These are phyloP conservation scores for Chrysoporthe austroafricana DNA, from an alignment of 2,329 filamentous ascomycete species.

Conservation along the genomic window DNA sequence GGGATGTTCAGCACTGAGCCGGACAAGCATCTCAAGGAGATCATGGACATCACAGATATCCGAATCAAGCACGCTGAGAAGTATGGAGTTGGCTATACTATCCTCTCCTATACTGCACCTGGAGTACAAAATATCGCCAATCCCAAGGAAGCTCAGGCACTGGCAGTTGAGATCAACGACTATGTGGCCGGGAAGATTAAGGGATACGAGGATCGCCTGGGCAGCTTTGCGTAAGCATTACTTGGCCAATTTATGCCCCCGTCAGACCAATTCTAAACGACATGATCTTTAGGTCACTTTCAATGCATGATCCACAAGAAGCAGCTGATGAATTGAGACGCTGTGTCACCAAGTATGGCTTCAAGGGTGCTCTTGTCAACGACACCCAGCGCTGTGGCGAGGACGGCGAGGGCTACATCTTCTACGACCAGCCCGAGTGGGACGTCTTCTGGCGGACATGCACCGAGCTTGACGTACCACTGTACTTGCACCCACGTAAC, in stretches of 20 bases:
- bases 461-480: slow-evolving; percentile 39
- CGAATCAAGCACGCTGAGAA: slow-evolving; percentile 50
- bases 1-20: slow-evolving; percentile 61
- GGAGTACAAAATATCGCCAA: slow-evolving; percentile 39
- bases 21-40: slow-evolving; percentile 61
- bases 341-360: slow-evolving; percentile 38
- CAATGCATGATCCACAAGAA: slow-evolving; percentile 38
- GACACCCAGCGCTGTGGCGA: slow-evolving; percentile 36
- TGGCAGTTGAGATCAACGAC: slow-evolving; percentile 39
- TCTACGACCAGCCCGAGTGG: slow-evolving; percentile 39
- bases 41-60: slow-evolving; percentile 45
- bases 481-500: slow-evolving; percentile 42
- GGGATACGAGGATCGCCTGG: slow-evolving; percentile 37
- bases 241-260: not conserved
- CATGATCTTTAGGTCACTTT: slow-evolving; percentile 29
- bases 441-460: slow-evolving; percentile 39
- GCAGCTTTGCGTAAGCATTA: slow-evolving; percentile 34
- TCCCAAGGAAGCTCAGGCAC: slow-evolving; percentile 31
- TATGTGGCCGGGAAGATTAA: slow-evolving; percentile 38
- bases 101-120: slow-evolving; percentile 40
- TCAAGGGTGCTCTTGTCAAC: slow-evolving; percentile 41
- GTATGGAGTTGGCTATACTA: slow-evolving; percentile 37
- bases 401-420: slow-evolving; percentile 33
- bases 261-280: not conserved
- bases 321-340: slow-evolving; percentile 38